phyloP scores from a whole-genome alignment of 768 basidiomycete species.

The Pholiota conissans region DNA sequence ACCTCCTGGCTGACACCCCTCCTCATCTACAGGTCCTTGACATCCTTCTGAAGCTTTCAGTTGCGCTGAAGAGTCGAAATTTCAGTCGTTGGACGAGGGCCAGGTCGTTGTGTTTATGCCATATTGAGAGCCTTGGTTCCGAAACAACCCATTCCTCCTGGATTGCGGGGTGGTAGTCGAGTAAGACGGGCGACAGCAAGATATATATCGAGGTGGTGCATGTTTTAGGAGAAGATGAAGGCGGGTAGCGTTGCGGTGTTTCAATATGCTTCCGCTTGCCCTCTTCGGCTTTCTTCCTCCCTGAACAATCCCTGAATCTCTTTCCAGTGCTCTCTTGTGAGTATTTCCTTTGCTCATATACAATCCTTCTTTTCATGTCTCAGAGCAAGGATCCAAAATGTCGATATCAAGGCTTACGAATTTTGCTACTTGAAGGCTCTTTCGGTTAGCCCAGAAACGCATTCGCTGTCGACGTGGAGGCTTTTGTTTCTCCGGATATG shows the following conservation, averaged over 20 bases:
- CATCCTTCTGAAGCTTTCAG: not conserved
- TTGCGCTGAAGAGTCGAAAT: not conserved
- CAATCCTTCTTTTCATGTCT: too few relatives aligned
- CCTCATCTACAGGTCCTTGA: not conserved
- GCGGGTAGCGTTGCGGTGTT: not conserved
- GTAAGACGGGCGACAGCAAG: not conserved
- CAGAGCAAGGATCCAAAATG: too few relatives aligned
- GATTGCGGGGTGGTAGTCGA: not conserved
- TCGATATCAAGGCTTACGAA: too few relatives aligned
- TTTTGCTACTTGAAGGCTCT: too few relatives aligned
- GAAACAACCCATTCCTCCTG: too few relatives aligned
- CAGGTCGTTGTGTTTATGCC: not conserved
- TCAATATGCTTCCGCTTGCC: not conserved
- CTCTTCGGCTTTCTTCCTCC: not conserved
- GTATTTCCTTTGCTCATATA: not conserved
- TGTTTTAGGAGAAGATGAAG: not conserved
- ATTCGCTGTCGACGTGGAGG: too few relatives aligned
- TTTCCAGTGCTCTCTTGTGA: not conserved
- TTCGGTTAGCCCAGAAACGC: too few relatives aligned
- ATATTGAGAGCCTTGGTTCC: too few relatives aligned
- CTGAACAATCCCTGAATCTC: too few relatives aligned
- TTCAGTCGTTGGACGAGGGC: not conserved
- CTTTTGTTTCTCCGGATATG: too few relatives aligned
- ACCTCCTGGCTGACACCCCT: not conserved
- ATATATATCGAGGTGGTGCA: too few relatives aligned